Percentiles rank a stretch among this genome's conserved stretches.
These are phyloP conservation scores for Pseudotulostoma volvatum DNA, from an alignment of 495 filamentous ascomycete genomes.

Conservation along the genomic window DNA sequence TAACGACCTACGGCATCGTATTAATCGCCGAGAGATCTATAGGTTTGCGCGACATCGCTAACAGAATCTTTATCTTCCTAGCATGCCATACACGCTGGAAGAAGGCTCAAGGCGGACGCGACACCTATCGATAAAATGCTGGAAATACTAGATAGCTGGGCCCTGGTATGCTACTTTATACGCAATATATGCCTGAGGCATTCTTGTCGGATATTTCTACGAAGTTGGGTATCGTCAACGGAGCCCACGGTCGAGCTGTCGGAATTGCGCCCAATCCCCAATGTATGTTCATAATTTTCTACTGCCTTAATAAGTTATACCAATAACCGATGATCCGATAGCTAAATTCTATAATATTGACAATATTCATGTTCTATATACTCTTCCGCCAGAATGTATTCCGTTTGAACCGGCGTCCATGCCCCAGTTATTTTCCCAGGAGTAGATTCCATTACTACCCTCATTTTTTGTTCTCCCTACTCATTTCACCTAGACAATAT, in stretches of 20 bases:
- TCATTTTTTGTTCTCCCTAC: not conserved
- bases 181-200: not conserved
- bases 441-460: not conserved
- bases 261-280: not conserved
- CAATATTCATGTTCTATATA: not conserved
- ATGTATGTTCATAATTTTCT: not conserved
- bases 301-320: not conserved
- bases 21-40: not conserved
- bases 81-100: not conserved
- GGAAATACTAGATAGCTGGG: not conserved
- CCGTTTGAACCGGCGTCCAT: not conserved
- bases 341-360: not conserved
- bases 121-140: not conserved
- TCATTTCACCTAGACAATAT: not conserved
- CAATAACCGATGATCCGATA: not conserved
- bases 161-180: not conserved
- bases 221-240: not conserved
- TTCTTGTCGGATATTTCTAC: not conserved
- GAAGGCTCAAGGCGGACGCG: not conserved
- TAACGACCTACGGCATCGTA: not conserved
- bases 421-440: not conserved
- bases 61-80: not conserved
- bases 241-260: not conserved
- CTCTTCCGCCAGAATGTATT: not conserved
- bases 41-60: not conserved